A percentile compares a stretch with the other conserved stretches of the same genome.
These are phyloP conservation scores for Pyracantha coccinea DNA, from an alignment of 331 rosid species.

Conservation along the genomic window DNA sequence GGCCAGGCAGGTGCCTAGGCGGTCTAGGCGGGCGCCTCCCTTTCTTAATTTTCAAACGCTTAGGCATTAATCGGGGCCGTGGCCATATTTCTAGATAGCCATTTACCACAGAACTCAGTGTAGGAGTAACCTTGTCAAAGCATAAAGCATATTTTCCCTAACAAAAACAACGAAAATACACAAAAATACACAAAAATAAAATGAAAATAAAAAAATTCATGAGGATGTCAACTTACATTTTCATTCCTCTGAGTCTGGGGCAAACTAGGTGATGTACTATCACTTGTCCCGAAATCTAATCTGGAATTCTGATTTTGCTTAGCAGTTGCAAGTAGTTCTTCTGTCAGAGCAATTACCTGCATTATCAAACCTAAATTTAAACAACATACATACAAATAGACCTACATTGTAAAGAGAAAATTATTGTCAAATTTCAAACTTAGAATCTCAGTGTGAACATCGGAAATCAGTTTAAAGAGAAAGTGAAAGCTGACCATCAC, in stretches of 20 bases:
- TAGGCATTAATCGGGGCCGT: too few relatives aligned
- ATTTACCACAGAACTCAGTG: background rate
- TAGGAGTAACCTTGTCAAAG: background rate
- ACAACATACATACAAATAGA: conserved; percentile 1
- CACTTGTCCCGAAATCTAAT: conserved; percentile 32
- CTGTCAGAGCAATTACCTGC: conserved; percentile 88
- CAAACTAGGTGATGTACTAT: conserved; percentile 34
- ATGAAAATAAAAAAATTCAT: background rate
- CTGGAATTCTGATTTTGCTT: conserved; percentile 56
- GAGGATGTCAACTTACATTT: conserved; percentile 29
- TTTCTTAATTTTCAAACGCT: too few relatives aligned
- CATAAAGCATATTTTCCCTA: background rate
- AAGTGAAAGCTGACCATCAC: conserved; percentile 61
- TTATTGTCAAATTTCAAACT: conserved; percentile 51
- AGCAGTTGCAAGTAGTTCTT: conserved; percentile 84
- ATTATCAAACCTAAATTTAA: conserved; percentile 27
- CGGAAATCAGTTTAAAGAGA: conserved; percentile 58
- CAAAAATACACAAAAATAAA: background rate
- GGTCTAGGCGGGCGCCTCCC: too few relatives aligned
- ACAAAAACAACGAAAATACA: background rate
- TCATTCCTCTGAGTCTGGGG: conserved; percentile 29
- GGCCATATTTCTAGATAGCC: background rate
- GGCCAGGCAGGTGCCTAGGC: too few relatives aligned
- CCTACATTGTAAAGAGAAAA: conserved; percentile 28
- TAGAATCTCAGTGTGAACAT: conserved; percentile 70